A percentile compares a stretch with the other conserved stretches of the same genome.
These are phyloP conservation scores for Aureobasidium sp. DNA, from an alignment of 2,329 filamentous ascomycete species.

Conservation along the genomic window DNA sequence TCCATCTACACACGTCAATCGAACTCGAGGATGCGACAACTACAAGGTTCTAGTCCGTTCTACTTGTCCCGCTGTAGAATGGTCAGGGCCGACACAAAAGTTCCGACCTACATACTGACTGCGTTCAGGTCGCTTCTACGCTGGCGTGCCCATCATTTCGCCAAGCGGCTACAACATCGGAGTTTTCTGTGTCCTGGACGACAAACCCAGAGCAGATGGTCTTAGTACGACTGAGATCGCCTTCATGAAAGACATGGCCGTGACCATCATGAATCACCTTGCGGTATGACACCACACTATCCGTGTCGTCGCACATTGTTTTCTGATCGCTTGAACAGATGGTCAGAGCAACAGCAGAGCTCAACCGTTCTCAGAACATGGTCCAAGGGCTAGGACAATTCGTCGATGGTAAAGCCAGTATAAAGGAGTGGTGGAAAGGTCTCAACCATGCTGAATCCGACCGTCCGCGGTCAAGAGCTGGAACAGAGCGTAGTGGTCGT, in stretches of 20 bases:
- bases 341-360: slow-evolving; percentile 28
- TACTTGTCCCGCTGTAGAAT: too few species aligned
- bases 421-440: slow-evolving; percentile 13
- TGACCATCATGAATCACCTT: slow-evolving; percentile 27
- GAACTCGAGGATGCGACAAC: too few species aligned
- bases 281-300: slow-evolving; percentile 3
- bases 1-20: too few species aligned
- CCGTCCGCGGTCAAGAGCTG: background rate
- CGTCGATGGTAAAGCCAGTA: slow-evolving; percentile 19
- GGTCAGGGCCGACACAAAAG: too few species aligned
- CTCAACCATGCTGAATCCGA: background rate
- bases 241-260: slow-evolving; percentile 27
- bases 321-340: slow-evolving; percentile 18
- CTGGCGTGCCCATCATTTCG: slow-evolving; percentile 29
- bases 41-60: too few species aligned
- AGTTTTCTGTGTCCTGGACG: slow-evolving; percentile 27
- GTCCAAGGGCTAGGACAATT: slow-evolving; percentile 21
- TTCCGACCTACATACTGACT: background rate
- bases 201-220: slow-evolving; percentile 22
- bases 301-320: background rate
- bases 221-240: slow-evolving; percentile 20
- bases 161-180: slow-evolving; percentile 29
- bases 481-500: background rate
- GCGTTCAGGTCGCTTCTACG: slow-evolving; percentile 26
- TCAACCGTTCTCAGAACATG: slow-evolving; percentile 21